Base-by-base conservation (phyloP, 768 basidiomycete genomes). In the Calocera viscosa region DNA sequence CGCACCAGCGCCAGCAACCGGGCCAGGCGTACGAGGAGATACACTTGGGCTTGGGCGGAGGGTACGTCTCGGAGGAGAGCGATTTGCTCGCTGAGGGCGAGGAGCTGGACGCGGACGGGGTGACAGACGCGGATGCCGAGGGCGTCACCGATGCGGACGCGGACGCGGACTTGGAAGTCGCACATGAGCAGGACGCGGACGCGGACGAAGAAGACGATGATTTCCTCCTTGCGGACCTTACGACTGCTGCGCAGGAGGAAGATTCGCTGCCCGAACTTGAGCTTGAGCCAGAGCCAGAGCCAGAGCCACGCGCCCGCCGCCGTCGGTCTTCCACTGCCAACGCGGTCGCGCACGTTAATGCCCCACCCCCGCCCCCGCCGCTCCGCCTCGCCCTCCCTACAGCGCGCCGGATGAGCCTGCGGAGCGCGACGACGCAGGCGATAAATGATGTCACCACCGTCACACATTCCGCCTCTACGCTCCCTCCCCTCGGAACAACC, bases 191-290 rank as follows among this genome's bases (percentile, higher is more conserved):
- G 26, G 53, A 60, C 24, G 14, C 11, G 30, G 53, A 60, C 22
- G 49, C 49, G 8, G 49, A 49, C 24, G 53, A 60, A 19, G 53
- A 60, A 26, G 7, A 28, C 8, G 53, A 60, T 5, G 53, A 60
- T 19, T 60, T 60, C 53, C 53, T 60, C 30, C 53, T 60, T 60
- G 53, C 53, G 26, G 53, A 60, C 53, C 53, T 60, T 32, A 60
- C 53, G 14, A 22, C 14, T 10, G 14, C 11, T 10, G 14, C 11
- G 14, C 14, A 60, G 26, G 26, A 60, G 14, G 53, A 60, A 19
- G 14, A 60, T 5, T 8, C 12, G 10, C 14, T 28, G 53, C 53
- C 11, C 5, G 53, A 60, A 19, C 5, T 7, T 19, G 53, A 60
- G 53, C 53, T 26, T 5, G 22, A 12, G 3, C 53, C 11, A 10